phyloP scores from a whole-genome alignment of 1,284 basidiomycete species.

The Termitomyces sp. region DNA sequence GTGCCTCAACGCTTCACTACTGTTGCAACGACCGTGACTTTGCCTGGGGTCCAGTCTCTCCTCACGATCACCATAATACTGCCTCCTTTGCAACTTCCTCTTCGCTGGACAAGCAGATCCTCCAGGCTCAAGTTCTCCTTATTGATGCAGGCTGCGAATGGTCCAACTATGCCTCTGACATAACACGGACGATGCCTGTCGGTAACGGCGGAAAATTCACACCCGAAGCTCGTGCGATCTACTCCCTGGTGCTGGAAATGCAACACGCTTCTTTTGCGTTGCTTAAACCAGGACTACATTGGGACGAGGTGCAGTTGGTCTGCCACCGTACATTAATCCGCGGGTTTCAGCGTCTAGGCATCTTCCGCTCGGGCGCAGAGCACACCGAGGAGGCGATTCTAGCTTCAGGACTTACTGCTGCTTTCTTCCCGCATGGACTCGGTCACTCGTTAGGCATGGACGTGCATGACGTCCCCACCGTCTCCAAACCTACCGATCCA shows the following conservation, averaged over 20 bases:
- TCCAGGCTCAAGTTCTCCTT: constrained; percentile 79
- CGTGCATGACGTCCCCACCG: constrained; percentile 80
- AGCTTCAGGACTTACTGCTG: constrained; percentile 67
- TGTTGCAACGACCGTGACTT: constrained; percentile 81
- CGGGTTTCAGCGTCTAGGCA: constrained; percentile 79
- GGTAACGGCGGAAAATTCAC: constrained; percentile 89
- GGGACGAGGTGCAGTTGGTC: constrained; percentile 79
- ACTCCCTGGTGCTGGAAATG: constrained; percentile 84
- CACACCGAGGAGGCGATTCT: constrained; percentile 62
- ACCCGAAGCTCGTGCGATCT: constrained; percentile 71
- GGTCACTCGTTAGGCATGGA: constrained; percentile 88
- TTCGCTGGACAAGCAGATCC: constrained; percentile 33
- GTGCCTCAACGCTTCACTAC: constrained; percentile 87
- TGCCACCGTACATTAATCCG: constrained; percentile 76
- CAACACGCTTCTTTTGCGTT: constrained; percentile 74
- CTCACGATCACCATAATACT: constrained; percentile 50
- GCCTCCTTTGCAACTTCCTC: constrained; percentile 37
- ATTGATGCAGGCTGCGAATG: constrained; percentile 93
- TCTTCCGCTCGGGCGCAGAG: constrained; percentile 65
- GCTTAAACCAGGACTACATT: constrained; percentile 71
- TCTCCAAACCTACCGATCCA: constrained; percentile 50
- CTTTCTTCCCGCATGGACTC: constrained; percentile 91
- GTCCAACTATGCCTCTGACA: constrained; percentile 77
- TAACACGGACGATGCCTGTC: constrained; percentile 81
- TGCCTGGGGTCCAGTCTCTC: constrained; percentile 67